A percentile compares a stretch with the other conserved stretches of the same genome.
Conservation (phyloP, 2,329 filamentous ascomycete genomes). For the Trichophyton verrucosum region DNA sequence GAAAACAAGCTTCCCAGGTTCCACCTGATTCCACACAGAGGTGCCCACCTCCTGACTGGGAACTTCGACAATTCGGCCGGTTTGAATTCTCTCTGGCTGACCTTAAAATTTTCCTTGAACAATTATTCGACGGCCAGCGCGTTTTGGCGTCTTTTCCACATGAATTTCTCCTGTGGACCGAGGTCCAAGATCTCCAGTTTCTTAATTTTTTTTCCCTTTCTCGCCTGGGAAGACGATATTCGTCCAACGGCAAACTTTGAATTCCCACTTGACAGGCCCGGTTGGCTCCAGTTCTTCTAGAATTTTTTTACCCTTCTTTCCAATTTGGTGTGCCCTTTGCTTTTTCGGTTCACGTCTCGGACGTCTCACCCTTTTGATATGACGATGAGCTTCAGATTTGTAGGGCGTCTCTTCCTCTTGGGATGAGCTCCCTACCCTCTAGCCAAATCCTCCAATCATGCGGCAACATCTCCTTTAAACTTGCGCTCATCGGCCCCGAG, state of each 20-base stretch:
- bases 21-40: neutral
- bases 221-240: neutral
- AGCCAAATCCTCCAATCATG: neutral
- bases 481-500: neutral
- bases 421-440: neutral
- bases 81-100: neutral
- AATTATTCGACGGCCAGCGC: neutral
- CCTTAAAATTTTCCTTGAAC: neutral
- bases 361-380: neutral
- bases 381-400: neutral
- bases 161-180: slow-evolving; percentile 1
- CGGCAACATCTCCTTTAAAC: neutral
- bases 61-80: neutral
- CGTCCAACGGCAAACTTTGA: neutral
- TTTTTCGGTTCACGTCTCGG: neutral
- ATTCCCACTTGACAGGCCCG: neutral
- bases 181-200: neutral
- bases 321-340: neutral
- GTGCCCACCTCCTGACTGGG: neutral
- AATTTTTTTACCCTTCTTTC: slow-evolving; percentile 5
- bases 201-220: neutral
- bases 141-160: neutral
- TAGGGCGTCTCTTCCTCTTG: neutral
- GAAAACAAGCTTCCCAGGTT: slow-evolving; percentile 3
- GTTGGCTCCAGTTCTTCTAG: slow-evolving; percentile 8